phyloP scores from a whole-genome alignment of 2,329 filamentous ascomycete species.

The Ceratocystis huliohia region DNA sequence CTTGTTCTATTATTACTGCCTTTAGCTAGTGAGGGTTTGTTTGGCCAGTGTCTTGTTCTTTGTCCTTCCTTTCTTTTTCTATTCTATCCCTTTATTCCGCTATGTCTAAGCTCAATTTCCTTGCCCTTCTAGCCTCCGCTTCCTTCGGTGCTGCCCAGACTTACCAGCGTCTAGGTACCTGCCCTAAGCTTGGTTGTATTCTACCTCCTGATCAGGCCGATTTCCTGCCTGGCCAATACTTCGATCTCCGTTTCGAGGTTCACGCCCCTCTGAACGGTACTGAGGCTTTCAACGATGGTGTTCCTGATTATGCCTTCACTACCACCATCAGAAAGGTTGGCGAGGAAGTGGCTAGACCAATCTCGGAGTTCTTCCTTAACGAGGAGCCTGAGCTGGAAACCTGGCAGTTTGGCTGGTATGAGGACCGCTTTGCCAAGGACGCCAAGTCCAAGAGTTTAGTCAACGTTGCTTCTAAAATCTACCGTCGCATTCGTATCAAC shows the following conservation, averaged over 20 bases:
- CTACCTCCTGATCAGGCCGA: constrained; percentile 56
- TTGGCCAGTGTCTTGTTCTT: constrained; percentile 1
- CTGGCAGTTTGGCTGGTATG: constrained; percentile 77
- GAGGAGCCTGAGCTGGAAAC: constrained; percentile 60
- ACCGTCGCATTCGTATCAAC: constrained; percentile 60
- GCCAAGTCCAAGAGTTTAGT: constrained; percentile 56
- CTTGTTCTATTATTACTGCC: background rate
- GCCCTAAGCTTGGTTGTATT: constrained; percentile 46
- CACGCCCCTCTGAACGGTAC: constrained; percentile 72
- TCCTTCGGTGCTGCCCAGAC: constrained; percentile 37
- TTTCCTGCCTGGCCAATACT: constrained; percentile 71
- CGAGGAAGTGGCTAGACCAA: constrained; percentile 35
- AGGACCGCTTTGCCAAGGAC: constrained; percentile 69
- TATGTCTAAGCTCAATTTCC: constrained; percentile 17
- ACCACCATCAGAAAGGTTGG: constrained; percentile 59
- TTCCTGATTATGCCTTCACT: constrained; percentile 62
- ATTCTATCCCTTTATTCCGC: background rate
- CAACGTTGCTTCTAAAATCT: constrained; percentile 68
- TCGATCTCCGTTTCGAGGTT: constrained; percentile 72
- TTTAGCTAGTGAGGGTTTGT: background rate
- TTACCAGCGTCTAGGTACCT: constrained; percentile 47
- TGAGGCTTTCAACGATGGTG: constrained; percentile 56
- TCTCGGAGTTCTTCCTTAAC: constrained; percentile 54
- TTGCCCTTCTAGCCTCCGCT: constrained; percentile 18
- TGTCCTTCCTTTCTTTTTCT: background rate